A percentile compares a stretch with the other conserved stretches of the same genome.
These are phyloP conservation scores for Aspergillus jensenii DNA, from an alignment of 2,329 filamentous ascomycete species.

Conservation along the genomic window DNA sequence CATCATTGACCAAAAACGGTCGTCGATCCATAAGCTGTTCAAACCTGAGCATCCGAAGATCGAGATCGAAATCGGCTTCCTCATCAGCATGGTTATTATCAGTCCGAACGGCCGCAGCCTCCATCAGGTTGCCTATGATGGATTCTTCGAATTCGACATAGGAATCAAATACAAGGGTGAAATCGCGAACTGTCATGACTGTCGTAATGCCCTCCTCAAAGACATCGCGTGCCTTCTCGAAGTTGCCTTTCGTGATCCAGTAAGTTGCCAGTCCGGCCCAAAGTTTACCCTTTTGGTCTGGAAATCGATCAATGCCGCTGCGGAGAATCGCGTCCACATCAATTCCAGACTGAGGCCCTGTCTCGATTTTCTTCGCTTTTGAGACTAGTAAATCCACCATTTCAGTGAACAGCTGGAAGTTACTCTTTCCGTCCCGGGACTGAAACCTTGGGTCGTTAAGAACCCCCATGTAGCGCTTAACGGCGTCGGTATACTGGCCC, in stretches of 20 bases:
- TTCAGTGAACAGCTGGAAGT: constrained; percentile 96
- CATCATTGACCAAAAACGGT: constrained; percentile 94
- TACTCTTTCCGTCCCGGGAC: constrained; percentile 91
- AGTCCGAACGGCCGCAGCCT: constrained; percentile 76
- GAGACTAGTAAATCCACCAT: constrained; percentile 94
- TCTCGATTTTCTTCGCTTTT: constrained; percentile 82
- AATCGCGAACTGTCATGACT: constrained; percentile 98
- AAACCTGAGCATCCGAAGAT: constrained; percentile 96
- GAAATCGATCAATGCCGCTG: constrained; percentile 85
- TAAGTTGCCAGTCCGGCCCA: constrained; percentile 96
- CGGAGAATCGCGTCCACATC: constrained; percentile 90
- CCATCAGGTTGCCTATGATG: constrained; percentile 87
- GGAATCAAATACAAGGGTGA: constrained; percentile 92
- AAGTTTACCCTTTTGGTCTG: constrained; percentile 89
- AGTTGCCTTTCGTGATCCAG: constrained; percentile 90
- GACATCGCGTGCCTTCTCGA: constrained; percentile 86
- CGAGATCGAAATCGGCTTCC: constrained; percentile 87
- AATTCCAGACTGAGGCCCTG: constrained; percentile 76
- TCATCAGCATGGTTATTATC: constrained; percentile 76
- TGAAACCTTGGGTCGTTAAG: constrained; percentile 87
- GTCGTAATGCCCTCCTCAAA: constrained; percentile 97
- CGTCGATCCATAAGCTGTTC: constrained; percentile 97
- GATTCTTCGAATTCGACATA: constrained; percentile 98
- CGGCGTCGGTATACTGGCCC: constrained; percentile 84
- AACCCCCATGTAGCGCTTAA: constrained; percentile 85